Base-by-base conservation (phyloP, 495 filamentous ascomycete species). In the Aspergillus conjunctus region DNA sequence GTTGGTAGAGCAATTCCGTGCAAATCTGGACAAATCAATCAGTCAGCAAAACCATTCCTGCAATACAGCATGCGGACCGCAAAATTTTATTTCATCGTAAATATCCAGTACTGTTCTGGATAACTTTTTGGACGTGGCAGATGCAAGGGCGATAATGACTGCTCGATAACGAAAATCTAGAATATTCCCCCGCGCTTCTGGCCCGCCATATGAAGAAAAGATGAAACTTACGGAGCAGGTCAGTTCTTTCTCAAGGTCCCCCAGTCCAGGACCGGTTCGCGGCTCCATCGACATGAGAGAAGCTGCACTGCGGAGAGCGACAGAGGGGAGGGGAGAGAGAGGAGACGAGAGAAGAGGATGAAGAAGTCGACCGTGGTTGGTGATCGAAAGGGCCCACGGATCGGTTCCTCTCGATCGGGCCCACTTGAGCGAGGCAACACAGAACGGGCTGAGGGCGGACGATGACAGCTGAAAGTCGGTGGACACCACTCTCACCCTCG, bases 1-100 rank as follows among this genome's bases (percentile, higher is more conserved):
- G 94, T 71, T 97, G 91, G 79, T 91, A 96, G 61, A 98, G 90
- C 54, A 98, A 81, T 69, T 98, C 94, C 59, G 93, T 93, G 76
- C 94, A 98, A 65, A 98, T 97, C 93, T 97, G 63, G 31, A 18
- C 34, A 45, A 53, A 49, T 17, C 56, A 26, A 26, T 5, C 26
- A 26, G 61, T 66, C 54, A 60, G 62, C 59, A 44, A 62, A 57
- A 22, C 17, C 48, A 39, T 50, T 22, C 4, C 17, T 5, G 30
- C 26, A 6, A 39, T 41, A 34, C 50, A 33, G 48, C 15, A 6
- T 33, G 34, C 18, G 14, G 15, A 20, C n/a, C n/a, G n/a, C n/a
- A n/a, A n/a, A 46, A 9, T 51, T 31, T 51, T 14, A 30, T 51
- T 12, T 26, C 26, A 26, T 32, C 5, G 9, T 31, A 12, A 31